Evolutionary conservation across 768 basidiomycete species (phyloP), one percentile per base, ranked within the genome.

Genomic region (Rhizopogon rudus): DNA sequence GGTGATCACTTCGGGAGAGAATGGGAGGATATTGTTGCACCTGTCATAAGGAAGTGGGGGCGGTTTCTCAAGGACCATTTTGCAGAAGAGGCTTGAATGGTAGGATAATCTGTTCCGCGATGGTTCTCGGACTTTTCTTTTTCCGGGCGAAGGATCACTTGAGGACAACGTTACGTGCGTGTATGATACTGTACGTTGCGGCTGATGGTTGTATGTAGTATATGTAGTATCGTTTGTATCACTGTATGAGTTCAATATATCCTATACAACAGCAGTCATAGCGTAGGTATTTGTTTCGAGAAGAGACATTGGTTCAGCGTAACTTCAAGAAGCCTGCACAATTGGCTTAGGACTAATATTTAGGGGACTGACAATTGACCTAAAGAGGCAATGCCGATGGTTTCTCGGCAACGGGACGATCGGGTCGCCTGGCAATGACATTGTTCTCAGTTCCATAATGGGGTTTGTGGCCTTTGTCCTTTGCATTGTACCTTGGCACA

Each of bases 31-130:
- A 76, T 92, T 29, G 86, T 93, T 37, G 82, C 81, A 60, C 87
- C 87, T 44, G 82, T 92, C 5, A 81, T 93, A 52, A 81, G 87
- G 65, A 82, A 81, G 50, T 93, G 91, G 91, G 91, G 86, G 3
- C 72, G 55, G 25, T 93, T 88, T 54, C 73, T 81, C n/a, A 52
- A 55, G 53, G 61, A 71, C 55, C 60, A 63, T 46, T 71, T 65
- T 10, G n/a, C 60, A 25, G 61, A 60, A 70, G 44, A 13, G 20
- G 29, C 4, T 31, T 29, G 61, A 60, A 71, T 44, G 17, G 29
- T 2, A 12, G 29, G 10, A 45, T 22, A 7, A 33, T 33, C 31
- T 33, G 17, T 48, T 33, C 33, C 6, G 13, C 2, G 17, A 16
- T 9, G 14, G 22, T 8, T 49, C 33, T 9, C 14, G 33, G 35